phyloP scores from a whole-genome alignment of 176 grass and related monocot species.

The Aegilops bicornis region DNA sequence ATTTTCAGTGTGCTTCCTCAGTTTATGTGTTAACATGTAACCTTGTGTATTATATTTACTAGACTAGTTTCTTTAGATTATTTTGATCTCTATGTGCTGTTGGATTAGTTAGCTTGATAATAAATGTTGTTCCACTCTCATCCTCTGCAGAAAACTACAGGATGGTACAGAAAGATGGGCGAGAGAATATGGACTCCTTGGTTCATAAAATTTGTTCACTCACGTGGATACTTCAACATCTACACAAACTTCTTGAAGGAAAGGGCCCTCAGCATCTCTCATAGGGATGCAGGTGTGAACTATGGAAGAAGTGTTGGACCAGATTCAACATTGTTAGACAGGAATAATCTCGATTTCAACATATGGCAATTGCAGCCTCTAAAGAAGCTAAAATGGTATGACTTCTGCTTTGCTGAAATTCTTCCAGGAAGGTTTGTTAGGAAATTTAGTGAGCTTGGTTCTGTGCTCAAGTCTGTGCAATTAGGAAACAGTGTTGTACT shows the following conservation, averaged over 20 bases:
- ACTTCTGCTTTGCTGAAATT: constrained; percentile 84
- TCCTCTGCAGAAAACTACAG: constrained; percentile 81
- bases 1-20: constrained; percentile 9
- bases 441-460: constrained; percentile 58
- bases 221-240: constrained; percentile 89
- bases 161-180: constrained; percentile 96
- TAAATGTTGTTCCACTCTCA: neutral
- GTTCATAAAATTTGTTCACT: constrained; percentile 96
- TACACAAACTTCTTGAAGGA: constrained; percentile 88
- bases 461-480: constrained; percentile 59
- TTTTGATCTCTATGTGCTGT: constrained; percentile 13
- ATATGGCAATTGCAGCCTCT: constrained; percentile 58
- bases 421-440: constrained; percentile 61
- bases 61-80: constrained; percentile 12
- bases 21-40: neutral
- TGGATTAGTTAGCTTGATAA: constrained; percentile 26
- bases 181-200: constrained; percentile 99
- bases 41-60: neutral
- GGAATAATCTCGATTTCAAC: constrained; percentile 68
- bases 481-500: constrained; percentile 53
- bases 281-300: constrained; percentile 95
- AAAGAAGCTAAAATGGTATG: constrained; percentile 64
- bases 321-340: constrained; percentile 80
- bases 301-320: constrained; percentile 84
- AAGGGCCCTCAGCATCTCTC: constrained; percentile 83